Base-by-base conservation (phyloP, 805 yeast genomes). In the Candida krabiensis region DNA sequence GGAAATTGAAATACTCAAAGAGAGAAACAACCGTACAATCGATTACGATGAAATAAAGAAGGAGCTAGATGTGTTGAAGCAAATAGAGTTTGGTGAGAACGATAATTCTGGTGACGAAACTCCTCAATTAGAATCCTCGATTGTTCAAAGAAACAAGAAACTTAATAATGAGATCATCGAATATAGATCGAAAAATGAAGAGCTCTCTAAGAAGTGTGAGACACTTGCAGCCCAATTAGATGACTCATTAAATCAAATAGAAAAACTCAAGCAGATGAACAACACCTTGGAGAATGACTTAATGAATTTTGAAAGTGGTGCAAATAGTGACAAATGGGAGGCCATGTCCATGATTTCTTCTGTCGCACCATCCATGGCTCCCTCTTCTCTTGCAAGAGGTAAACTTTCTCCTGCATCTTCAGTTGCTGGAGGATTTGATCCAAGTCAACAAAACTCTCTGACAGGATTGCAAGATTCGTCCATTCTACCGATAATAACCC, bases 11-110 rank as follows among this genome's bases (percentile, higher is more conserved):
- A 55, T 58, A 4, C 64, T 85, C 47, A 76, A 75, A 51, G 63
- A 64, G 18, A 73, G 75, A 39, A 55, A 83, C 30, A 64, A 65
- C 3, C 59, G 66, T 22, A 76, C 79, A 35, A 63, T 71, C 2
- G 96, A 89, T 56, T 89, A 90, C 60, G 89, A 85, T 36, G 89
- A 86, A 44, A 58, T 89, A 33, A 88, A 87, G 57, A 75, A 77
- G 34, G 96, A 90, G 53, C 66, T 90, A 47, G 75, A 73, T 14
- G 75, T 88, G 18, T 58, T 89, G 43, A 79, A 83, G 55, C 80
- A 82, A 46, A 81, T 88, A 26, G 87, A 86, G 52, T 84, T 88
- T 62, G 90, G 90, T 3, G 66, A 57, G 16, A 61, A 53, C 12
- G 61, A 50, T 7, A 62, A 53, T 15, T 49, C 49, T 19, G 58